Conservation (phyloP, 2,329 filamentous ascomycete species). For the Exophiala spinifera region DNA sequence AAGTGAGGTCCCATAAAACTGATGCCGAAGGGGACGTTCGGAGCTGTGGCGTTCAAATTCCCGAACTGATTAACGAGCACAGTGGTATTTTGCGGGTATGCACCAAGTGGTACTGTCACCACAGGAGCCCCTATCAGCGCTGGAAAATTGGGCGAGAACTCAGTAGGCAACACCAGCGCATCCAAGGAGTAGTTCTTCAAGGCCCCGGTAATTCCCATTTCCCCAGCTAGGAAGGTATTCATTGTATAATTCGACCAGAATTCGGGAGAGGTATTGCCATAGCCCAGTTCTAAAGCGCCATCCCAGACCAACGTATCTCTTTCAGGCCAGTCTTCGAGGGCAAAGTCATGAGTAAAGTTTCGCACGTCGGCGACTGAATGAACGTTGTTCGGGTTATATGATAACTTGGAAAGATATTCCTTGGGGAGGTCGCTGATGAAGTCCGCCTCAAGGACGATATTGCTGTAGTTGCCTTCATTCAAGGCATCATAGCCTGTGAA, state of each 20-base stretch:
- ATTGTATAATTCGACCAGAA: slow-evolving; percentile 59
- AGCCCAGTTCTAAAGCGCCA: slow-evolving; percentile 47
- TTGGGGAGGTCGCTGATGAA: slow-evolving; percentile 58
- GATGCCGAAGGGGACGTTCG: slow-evolving; percentile 60
- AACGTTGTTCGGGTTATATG: slow-evolving; percentile 57
- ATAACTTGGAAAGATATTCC: slow-evolving; percentile 55
- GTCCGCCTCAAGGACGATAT: slow-evolving; percentile 55
- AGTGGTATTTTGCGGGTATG: slow-evolving; percentile 49
- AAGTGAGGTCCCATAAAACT: slow-evolving; percentile 61
- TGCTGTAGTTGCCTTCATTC: slow-evolving; percentile 31
- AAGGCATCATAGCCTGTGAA: slow-evolving; percentile 52
- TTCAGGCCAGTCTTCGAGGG: slow-evolving; percentile 58
- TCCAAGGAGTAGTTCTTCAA: slow-evolving; percentile 57
- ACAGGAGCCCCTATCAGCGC: slow-evolving; percentile 59
- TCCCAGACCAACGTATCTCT: slow-evolving; percentile 61
- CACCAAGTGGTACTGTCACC: slow-evolving; percentile 62
- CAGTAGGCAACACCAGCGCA: slow-evolving; percentile 60
- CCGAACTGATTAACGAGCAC: slow-evolving; percentile 48
- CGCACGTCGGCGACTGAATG: slow-evolving; percentile 51
- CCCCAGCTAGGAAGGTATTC: slow-evolving; percentile 53
- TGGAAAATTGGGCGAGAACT: slow-evolving; percentile 47
- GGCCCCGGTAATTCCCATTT: slow-evolving; percentile 60
- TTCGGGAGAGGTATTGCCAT: slow-evolving; percentile 57
- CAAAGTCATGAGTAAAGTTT: slow-evolving; percentile 54
- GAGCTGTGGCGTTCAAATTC: slow-evolving; percentile 52